Conservation (phyloP, 257 asterid genomes). For the Nicotiana tabacum region DNA sequence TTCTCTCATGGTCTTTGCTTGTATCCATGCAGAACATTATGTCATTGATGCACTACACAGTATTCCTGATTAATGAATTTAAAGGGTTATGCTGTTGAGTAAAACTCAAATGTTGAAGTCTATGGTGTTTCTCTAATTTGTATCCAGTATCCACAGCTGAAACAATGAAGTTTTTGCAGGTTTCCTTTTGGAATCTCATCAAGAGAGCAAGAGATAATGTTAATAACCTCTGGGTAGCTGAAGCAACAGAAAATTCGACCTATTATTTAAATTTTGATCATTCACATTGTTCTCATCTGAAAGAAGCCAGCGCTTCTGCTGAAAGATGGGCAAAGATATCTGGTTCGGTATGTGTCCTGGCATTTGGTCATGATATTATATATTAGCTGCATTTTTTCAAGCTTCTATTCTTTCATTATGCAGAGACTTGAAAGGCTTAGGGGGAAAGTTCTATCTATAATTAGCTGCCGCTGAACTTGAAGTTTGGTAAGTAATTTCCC, state of each 20-base stretch:
- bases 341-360: conserved; percentile 40
- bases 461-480: conserved; percentile 17
- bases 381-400: background rate
- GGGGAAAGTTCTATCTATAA: conserved; percentile 48
- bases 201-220: conserved; percentile 65
- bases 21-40: background rate
- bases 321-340: conserved; percentile 66
- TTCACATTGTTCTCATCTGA: conserved; percentile 45
- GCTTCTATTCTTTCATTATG: conserved; percentile 11
- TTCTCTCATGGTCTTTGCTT: conserved; percentile 1
- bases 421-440: conserved; percentile 28
- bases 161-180: conserved; percentile 39
- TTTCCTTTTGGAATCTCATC: conserved; percentile 76
- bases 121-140: conserved; percentile 2
- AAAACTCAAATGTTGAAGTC: conserved; percentile 2
- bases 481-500: background rate
- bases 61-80: background rate
- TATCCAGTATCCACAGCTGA: background rate
- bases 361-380: background rate
- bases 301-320: conserved; percentile 51
- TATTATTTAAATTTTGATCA: conserved; percentile 56
- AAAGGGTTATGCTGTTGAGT: background rate
- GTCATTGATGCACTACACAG: background rate
- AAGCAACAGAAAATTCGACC: conserved; percentile 80
- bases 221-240: conserved; percentile 89